Percentiles rank a stretch among this genome's conserved stretches.
phyloP scores from a whole-genome alignment of 352 stramenopile species.

The Phytophthora rubi region DNA sequence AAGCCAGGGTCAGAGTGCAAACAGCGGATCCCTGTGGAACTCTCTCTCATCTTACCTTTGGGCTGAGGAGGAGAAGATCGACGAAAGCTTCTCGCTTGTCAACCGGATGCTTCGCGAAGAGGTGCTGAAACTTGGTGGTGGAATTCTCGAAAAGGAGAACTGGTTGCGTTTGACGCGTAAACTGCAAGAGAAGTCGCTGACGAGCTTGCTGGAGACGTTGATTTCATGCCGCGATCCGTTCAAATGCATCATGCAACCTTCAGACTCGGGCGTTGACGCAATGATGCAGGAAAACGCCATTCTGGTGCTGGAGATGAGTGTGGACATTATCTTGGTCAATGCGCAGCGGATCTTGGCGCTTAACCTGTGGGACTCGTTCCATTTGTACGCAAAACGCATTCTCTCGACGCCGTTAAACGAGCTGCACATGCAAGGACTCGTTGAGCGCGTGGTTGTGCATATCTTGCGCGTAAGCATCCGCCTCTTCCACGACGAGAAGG shows the following conservation, averaged over 20 bases:
- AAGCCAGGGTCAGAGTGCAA: slow-evolving; percentile 38
- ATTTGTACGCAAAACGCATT: slow-evolving; percentile 80
- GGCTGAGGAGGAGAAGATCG: slow-evolving; percentile 82
- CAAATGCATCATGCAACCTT: slow-evolving; percentile 74
- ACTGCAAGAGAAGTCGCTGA: slow-evolving; percentile 66
- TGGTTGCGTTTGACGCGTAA: slow-evolving; percentile 86
- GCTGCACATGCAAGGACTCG: slow-evolving; percentile 76
- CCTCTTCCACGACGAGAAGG: slow-evolving; percentile 84
- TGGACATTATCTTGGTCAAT: slow-evolving; percentile 88
- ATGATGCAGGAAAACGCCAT: slow-evolving; percentile 92
- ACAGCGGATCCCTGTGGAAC: slow-evolving; percentile 76
- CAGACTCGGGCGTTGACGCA: slow-evolving; percentile 59
- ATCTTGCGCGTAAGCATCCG: slow-evolving; percentile 87
- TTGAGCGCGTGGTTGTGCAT: slow-evolving; percentile 87
- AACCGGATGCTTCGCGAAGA: slow-evolving; percentile 82
- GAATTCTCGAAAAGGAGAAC: slow-evolving; percentile 86
- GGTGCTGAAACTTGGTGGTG: slow-evolving; percentile 71
- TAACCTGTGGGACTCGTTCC: slow-evolving; percentile 82
- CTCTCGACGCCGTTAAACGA: slow-evolving; percentile 78
- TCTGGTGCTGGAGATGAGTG: slow-evolving; percentile 83
- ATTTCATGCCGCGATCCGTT: slow-evolving; percentile 79
- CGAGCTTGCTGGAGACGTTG: slow-evolving; percentile 76
- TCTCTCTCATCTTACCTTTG: slow-evolving; percentile 87
- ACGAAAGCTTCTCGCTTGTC: slow-evolving; percentile 82
- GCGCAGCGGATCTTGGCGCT: slow-evolving; percentile 76